phyloP scores from a whole-genome alignment of 768 basidiomycete species.

The Trametes maxima region DNA sequence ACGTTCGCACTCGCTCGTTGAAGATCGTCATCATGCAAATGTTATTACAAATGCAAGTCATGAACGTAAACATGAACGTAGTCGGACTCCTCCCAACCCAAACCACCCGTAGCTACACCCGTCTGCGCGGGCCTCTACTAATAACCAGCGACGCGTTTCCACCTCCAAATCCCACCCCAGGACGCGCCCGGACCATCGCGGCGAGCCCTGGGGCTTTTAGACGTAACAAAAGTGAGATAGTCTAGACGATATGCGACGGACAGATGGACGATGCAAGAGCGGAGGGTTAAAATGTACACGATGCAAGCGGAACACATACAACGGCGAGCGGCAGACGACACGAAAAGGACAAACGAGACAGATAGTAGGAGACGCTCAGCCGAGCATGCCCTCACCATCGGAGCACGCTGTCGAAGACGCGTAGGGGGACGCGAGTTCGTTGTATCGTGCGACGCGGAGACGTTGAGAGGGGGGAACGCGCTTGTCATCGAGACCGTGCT shows the following conservation, averaged over 20 bases:
- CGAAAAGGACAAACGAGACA: background rate
- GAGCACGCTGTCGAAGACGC: conserved; percentile 38
- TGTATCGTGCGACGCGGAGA: conserved; percentile 44
- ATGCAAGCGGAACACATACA: conserved; percentile 14
- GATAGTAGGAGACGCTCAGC: conserved; percentile 25
- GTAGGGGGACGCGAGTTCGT: conserved; percentile 38
- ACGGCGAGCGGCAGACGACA: background rate
- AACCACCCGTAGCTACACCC: background rate
- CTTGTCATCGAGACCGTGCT: conserved; percentile 52
- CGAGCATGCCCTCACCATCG: conserved; percentile 37
- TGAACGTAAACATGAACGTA: conserved; percentile 8
- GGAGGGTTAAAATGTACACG: conserved; percentile 14
- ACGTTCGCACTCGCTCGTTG: too few species aligned
- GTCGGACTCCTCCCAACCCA: conserved; percentile 4
- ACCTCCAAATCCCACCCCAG: background rate
- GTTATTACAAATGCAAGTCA: conserved; percentile 19
- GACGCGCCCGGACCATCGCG: background rate
- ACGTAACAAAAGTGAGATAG: conserved; percentile 3
- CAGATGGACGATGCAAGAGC: conserved; percentile 9
- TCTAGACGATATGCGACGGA: conserved; percentile 14
- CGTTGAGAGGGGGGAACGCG: conserved; percentile 52
- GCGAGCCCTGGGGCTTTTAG: conserved; percentile 6
- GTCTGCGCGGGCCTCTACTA: background rate
- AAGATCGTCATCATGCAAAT: conserved; percentile 15
- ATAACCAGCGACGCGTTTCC: background rate